Percentiles rank a stretch among this genome's conserved stretches.
Evolutionary conservation across 768 basidiomycete species (phyloP).

Genomic region (Collybia nuda): DNA sequence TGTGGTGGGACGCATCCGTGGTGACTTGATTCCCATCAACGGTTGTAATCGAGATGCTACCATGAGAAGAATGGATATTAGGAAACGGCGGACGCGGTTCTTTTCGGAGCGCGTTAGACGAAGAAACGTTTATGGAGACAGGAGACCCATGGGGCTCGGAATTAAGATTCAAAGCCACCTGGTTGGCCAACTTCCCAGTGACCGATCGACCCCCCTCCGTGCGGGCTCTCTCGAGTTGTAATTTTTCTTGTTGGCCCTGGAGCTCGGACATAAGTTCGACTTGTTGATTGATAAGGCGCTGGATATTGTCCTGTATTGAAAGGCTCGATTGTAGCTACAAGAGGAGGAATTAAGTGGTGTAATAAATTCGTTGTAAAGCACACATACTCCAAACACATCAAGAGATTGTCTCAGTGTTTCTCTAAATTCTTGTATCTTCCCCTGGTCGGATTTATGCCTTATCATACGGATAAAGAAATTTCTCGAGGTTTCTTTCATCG

Average conservation of each 20-base stretch:
- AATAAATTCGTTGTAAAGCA: no score
- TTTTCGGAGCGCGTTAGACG: neutral
- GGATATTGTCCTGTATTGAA: slow-evolving; percentile 16
- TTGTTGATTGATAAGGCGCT: neutral
- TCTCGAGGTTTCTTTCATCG: slow-evolving; percentile 11
- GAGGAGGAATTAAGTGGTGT: neutral
- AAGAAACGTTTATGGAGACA: neutral
- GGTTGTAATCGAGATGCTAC: slow-evolving; percentile 1
- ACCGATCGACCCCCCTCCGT: no score
- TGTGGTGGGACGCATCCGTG: slow-evolving; percentile 11
- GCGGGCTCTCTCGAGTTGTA: no score
- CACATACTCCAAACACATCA: slow-evolving; percentile 23
- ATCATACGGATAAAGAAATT: slow-evolving; percentile 12
- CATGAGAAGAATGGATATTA: neutral
- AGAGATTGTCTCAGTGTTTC: slow-evolving; percentile 17
- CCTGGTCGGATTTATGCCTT: slow-evolving; percentile 9
- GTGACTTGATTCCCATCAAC: slow-evolving; percentile 3
- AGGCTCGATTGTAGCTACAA: slow-evolving; percentile 13
- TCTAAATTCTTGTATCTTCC: slow-evolving; percentile 17
- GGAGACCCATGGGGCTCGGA: neutral
- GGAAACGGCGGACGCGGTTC: neutral
- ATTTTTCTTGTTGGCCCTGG: neutral
- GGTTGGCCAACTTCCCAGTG: no score
- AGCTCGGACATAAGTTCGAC: neutral
- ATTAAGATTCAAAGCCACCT: no score